A percentile compares a stretch with the other conserved stretches of the same genome.
phyloP scores from a whole-genome alignment of 306 rosid genomes.

The Ceratonia siliqua region DNA sequence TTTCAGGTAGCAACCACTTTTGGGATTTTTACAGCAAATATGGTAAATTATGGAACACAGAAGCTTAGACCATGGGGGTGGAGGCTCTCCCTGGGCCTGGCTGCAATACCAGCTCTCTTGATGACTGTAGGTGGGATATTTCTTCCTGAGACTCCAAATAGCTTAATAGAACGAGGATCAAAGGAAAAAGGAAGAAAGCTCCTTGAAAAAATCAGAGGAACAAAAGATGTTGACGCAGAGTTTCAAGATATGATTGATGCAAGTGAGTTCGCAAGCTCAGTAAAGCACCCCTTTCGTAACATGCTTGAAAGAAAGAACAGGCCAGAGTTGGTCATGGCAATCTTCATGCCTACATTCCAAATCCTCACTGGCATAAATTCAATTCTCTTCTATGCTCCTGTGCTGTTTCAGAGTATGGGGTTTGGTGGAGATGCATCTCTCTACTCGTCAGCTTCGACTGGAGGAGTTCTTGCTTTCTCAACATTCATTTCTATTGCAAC shows the following conservation, averaged over 20 bases:
- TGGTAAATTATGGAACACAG: conserved; percentile 67
- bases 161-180: conserved; percentile 51
- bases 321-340: conserved; percentile 66
- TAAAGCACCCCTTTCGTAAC: conserved; percentile 55
- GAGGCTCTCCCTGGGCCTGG: conserved; percentile 69
- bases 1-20: conserved; percentile 67
- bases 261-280: conserved; percentile 50
- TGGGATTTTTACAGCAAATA: conserved; percentile 68
- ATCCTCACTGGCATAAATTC: conserved; percentile 71
- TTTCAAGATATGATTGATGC: conserved; percentile 66
- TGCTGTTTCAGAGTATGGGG: conserved; percentile 69
- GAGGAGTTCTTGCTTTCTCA: conserved; percentile 60
- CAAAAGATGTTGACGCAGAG: conserved; percentile 56
- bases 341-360: conserved; percentile 67
- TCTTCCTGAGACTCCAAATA: conserved; percentile 72
- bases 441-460: conserved; percentile 65
- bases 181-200: conserved; percentile 49
- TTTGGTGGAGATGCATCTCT: conserved; percentile 63
- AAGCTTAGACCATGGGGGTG: conserved; percentile 66
- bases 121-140: conserved; percentile 66
- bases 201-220: conserved; percentile 58
- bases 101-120: conserved; percentile 53
- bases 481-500: conserved; percentile 59
- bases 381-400: conserved; percentile 69
- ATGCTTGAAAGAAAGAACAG: conserved; percentile 50